Evolutionary conservation across 2,329 filamentous ascomycete species (phyloP), one percentile per base, ranked within the genome.

Genomic region (Pseudodiploospora longispora): DNA sequence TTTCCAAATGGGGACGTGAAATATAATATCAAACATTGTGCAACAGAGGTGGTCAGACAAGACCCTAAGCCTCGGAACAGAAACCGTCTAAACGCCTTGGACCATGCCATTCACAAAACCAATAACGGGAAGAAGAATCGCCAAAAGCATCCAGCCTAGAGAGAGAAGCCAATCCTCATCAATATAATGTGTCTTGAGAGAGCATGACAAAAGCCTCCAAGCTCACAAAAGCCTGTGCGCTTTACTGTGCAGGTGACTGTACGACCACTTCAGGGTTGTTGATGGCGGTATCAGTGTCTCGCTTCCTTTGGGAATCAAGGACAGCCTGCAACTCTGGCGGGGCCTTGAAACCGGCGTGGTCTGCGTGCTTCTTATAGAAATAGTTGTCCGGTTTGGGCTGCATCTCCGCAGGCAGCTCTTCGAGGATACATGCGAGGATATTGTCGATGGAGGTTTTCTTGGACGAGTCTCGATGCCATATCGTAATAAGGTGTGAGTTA

Each of bases 381-480:
- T 86, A 89, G 61, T 78, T 80, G 47, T 82, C 78, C 38, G 76
- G 59, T 68, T 84, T 85, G 34, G 87, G 87, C 47, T 73, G 73
- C 52, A 95, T 68, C 59, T 93, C 85, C 1, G 75, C 68, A 5
- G 83, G 83, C 30, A 96, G 70, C 52, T 86, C 79, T 41, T 82
- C 76, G 39, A 95, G 70, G 42, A 95, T 82, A 39, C 80, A 83
- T 50, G 78, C 69, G 40, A 90, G 74, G 47, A 96, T 75, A 50
- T 73, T 78, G 59, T 91, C 81, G 54, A 93, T 78, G 5, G 88
- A 93, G 54, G 78, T 80, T 58, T 87, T 75, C 65, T 93, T 89
- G 48, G 80, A 82, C 27, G 83, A 82, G 58, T 95, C 85, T 50
- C 93, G 87, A 68, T 95, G 93, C 91, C 91, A 97, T 58, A 97